phyloP scores from a whole-genome alignment of 2,329 filamentous ascomycete genomes.

The Lizonia empirigonia region DNA sequence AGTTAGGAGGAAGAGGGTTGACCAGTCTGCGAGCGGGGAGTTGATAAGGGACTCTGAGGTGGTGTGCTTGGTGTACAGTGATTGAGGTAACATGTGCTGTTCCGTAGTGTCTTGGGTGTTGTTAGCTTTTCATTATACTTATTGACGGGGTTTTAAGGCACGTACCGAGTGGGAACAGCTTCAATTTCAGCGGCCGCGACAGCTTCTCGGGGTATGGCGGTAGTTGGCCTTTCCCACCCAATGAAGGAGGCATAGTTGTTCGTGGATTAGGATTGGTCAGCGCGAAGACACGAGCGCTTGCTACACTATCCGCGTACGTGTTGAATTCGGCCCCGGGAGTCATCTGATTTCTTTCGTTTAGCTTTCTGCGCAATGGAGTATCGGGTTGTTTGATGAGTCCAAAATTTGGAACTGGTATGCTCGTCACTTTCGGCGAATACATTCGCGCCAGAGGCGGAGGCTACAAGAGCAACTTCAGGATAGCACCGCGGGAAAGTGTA shows the following conservation, averaged over 20 bases:
- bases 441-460: conserved; percentile 29
- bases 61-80: conserved; percentile 44
- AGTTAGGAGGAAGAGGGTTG: conserved; percentile 51
- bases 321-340: conserved; percentile 93
- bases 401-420: conserved; percentile 43
- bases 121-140: conserved; percentile 7
- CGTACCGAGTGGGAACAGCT: conserved; percentile 54
- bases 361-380: conserved; percentile 37
- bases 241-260: conserved; percentile 76
- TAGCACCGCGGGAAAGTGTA: conserved; percentile 1
- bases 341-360: conserved; percentile 54
- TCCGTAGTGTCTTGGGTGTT: conserved; percentile 52
- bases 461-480: conserved; percentile 22
- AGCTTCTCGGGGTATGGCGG: conserved; percentile 51
- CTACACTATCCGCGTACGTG: conserved; percentile 76
- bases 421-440: conserved; percentile 22
- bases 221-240: conserved; percentile 51
- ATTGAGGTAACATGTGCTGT: conserved; percentile 50
- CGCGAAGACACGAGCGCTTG: conserved; percentile 56
- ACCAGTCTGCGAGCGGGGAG: conserved; percentile 55
- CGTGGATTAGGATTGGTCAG: conserved; percentile 64
- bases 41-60: conserved; percentile 29
- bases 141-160: neutral
- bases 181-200: conserved; percentile 51
- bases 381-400: conserved; percentile 48